phyloP scores from a whole-genome alignment of 2,329 filamentous ascomycete genomes.

The Cucurbitaria berberidis region DNA sequence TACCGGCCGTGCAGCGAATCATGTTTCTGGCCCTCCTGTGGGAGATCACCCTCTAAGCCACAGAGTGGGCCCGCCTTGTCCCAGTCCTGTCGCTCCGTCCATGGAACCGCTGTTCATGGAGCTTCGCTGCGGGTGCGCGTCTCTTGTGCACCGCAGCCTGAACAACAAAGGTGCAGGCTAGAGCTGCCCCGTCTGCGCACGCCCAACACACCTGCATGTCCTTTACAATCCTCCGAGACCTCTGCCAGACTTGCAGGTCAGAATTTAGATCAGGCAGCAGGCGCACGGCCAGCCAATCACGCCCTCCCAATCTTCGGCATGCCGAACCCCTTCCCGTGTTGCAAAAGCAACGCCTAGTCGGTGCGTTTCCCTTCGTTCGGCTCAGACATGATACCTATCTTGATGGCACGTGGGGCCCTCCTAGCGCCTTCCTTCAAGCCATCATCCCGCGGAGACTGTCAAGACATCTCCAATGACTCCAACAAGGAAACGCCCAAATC shows the following conservation, averaged over 20 bases:
- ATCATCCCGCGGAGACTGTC: too few relatives aligned
- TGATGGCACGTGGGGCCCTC: not conserved
- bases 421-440: not conserved
- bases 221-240: not conserved
- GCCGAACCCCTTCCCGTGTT: constrained; percentile 17
- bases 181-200: not conserved
- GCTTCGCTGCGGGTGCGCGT: constrained; percentile 1
- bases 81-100: constrained; percentile 11
- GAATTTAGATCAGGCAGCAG: constrained; percentile 23
- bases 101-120: constrained; percentile 22
- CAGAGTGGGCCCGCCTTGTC: constrained; percentile 3
- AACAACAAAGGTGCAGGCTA: constrained; percentile 1
- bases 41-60: constrained; percentile 12
- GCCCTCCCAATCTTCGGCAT: constrained; percentile 16
- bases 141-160: not conserved
- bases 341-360: constrained; percentile 16
- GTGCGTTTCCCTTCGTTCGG: not conserved
- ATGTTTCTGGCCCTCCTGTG: constrained; percentile 8
- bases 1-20: constrained; percentile 29
- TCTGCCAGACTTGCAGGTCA: not conserved
- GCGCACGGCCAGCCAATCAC: constrained; percentile 23
- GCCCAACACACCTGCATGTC: not conserved
- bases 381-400: not conserved
- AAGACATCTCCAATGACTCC: not conserved
- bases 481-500: not conserved